Conservation (phyloP, 148 eudicot species). For the Fagopyrum esculentum region DNA sequence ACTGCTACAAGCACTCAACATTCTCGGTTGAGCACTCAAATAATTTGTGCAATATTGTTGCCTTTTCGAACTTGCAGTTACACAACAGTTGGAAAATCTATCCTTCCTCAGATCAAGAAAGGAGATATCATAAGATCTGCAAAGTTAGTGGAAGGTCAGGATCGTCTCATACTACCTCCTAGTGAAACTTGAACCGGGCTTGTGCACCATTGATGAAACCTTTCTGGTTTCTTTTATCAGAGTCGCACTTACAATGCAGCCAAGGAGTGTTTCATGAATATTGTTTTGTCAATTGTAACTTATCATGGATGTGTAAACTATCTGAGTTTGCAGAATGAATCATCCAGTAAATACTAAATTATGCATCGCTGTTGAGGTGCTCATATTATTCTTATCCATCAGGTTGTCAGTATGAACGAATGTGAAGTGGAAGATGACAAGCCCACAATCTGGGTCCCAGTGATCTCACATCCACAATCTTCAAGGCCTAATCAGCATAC, state of each 20-base stretch:
- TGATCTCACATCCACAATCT: neutral
- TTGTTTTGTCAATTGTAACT: neutral
- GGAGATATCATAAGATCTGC: slow-evolving; percentile 84
- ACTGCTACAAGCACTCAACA: neutral
- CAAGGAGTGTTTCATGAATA: neutral
- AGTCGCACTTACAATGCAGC: neutral
- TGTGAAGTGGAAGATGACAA: neutral
- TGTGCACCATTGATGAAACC: neutral
- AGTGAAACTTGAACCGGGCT: slow-evolving; percentile 25
- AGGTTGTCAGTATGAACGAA: too few relatives aligned
- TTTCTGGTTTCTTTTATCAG: neutral
- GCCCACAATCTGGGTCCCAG: too few relatives aligned
- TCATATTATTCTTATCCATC: too few relatives aligned
- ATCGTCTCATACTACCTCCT: slow-evolving; percentile 78
- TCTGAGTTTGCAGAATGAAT: neutral
- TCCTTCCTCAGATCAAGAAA: slow-evolving; percentile 70
- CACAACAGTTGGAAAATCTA: slow-evolving; percentile 63
- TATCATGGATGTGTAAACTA: neutral
- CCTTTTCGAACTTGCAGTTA: slow-evolving; percentile 35
- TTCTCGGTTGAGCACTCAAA: neutral
- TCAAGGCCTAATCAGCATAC: neutral
- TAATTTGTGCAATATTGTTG: neutral
- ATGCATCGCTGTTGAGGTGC: too few relatives aligned
- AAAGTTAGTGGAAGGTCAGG: slow-evolving; percentile 79
- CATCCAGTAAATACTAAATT: neutral